Evolutionary conservation across 345 rosid species (phyloP), one percentile per base, ranked within the genome.

Genomic region (Conringia planisiliqua): DNA sequence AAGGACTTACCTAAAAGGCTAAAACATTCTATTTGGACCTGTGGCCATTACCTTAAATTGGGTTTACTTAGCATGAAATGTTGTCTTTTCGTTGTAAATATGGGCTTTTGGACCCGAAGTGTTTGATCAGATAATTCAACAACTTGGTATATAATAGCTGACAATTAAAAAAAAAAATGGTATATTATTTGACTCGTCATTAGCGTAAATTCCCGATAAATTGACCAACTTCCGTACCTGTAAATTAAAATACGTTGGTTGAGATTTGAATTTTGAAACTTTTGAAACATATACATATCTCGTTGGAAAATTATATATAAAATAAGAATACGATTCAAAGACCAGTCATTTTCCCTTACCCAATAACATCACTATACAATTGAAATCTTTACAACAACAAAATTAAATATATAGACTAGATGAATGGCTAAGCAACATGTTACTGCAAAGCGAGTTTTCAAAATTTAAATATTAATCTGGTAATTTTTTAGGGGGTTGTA

Each of bases 391-490:
- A 11, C 36, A 50, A 46, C 33, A 7, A 2, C 1, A 27, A 36
- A 38, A 32, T 22, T 12, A 52, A 26, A 42, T 35, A 12, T 33
- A 50, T 17, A 17, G 26, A 13, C 65, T 62, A 61, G 70, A 62
- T 59, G 26, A 62, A 10, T 43, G 33, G 66, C 12, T 62, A 76
- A 76, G 80, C 75, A 76, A 76, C 75, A 35, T 76, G 66, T 76
- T 76, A 33, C 60, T 16, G 66, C 70, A 62, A 76, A 69, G 66
- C 57, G 64, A 76, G 27, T 18, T 66, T 20, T 67, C 43, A 58
- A 1, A 62, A 7, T 48, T 66, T 5, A 44, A 43, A 44, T 63
- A 26, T 10, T 43, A 35, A 13, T 13, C 46, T 60, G 17, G 4
- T 59, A 2, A 5, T 18, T 13, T 3, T 36, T 20, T 18, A 1